Base-by-base conservation (phyloP, 2,329 filamentous ascomycete genomes). In the Trichoderma semiorbis region DNA sequence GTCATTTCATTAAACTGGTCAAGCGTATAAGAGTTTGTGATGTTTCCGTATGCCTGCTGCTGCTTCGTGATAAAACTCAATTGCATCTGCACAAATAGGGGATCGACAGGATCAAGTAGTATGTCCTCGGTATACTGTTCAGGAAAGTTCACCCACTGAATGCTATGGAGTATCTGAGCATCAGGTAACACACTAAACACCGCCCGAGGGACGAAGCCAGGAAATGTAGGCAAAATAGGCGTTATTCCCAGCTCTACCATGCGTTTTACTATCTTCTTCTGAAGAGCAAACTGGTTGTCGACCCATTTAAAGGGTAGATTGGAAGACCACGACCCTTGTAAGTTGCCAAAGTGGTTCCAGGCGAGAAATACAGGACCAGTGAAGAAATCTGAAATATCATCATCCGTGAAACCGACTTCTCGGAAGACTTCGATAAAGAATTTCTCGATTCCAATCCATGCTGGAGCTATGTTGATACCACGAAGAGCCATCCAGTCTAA, bases 261-360 rank as follows among this genome's bases (percentile, higher is more conserved):
- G 12, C 28, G 57, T 34, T 24, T n/a, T 12, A 60, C 12, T 7
- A 60, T 60, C 30, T 34, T 34, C 34, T 34, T 14, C 57, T 60
- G 30, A 32, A 60, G 18, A 34, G 30, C 30, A 14, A 21, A 60
- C 11, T 60, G 57, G 30, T 34, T 30, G 5, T 60, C 30, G 6
- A 60, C 28, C 57, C 84, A 87, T 39, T 78, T 74, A 39, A 77
- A 73, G 4, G 85, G 82, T 10, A 86, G 74, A 1, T 81, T 76
- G 5, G 82, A 83, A 32, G 80, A 81, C 85, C 85, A 86, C 1
- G 83, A 84, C 7, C 83, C 83, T 73, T 86, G 84, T 21, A 86
- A 86, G 73, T 87, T 87, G 12, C 85, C 85, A 69, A 87, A 84
- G 24, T 84, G 82, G 73, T 87, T 86, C 85, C 85, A 87, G 16